Conservation (phyloP, 768 basidiomycete species). For the Krasilnikovozyma curviuscula region DNA sequence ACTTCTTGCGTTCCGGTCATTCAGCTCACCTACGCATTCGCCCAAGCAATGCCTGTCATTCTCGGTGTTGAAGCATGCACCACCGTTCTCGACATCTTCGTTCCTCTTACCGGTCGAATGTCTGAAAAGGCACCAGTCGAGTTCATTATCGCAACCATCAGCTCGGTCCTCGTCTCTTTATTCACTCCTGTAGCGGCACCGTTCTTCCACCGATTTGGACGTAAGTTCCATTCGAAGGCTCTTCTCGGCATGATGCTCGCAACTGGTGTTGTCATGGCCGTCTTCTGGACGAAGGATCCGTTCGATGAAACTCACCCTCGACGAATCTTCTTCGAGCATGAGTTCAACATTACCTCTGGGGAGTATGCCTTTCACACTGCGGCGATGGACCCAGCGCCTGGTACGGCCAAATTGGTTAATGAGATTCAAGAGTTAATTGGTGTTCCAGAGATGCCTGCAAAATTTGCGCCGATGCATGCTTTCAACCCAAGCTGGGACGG, state of each 20-base stretch:
- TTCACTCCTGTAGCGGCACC: slow-evolving; percentile 1
- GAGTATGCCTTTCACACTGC: slow-evolving; percentile 1
- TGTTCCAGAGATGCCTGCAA: not conserved
- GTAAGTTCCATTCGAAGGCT: not conserved
- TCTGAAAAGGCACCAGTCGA: slow-evolving; percentile 4
- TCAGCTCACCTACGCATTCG: not conserved
- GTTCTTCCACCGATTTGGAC: slow-evolving; percentile 7
- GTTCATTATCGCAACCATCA: slow-evolving; percentile 6
- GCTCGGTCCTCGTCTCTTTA: not conserved
- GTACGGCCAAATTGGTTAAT: not conserved
- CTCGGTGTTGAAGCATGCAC: not conserved
- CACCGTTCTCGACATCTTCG: slow-evolving; percentile 5
- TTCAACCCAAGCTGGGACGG: not conserved
- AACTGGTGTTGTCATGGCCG: not conserved
- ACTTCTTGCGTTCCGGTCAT: not conserved
- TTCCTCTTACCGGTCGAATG: slow-evolving; percentile 9
- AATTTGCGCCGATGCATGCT: not conserved
- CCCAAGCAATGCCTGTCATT: not conserved
- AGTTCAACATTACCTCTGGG: slow-evolving; percentile 1
- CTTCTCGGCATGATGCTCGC: not conserved
- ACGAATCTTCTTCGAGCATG: slow-evolving; percentile 7
- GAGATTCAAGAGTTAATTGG: slow-evolving; percentile 5
- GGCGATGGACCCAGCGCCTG: slow-evolving; percentile 9
- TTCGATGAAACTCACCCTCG: slow-evolving; percentile 1
- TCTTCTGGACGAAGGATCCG: not conserved